A percentile compares a stretch with the other conserved stretches of the same genome.
phyloP scores from a whole-genome alignment of 2,329 filamentous ascomycete genomes.

The Hymenoscyphus albidus region DNA sequence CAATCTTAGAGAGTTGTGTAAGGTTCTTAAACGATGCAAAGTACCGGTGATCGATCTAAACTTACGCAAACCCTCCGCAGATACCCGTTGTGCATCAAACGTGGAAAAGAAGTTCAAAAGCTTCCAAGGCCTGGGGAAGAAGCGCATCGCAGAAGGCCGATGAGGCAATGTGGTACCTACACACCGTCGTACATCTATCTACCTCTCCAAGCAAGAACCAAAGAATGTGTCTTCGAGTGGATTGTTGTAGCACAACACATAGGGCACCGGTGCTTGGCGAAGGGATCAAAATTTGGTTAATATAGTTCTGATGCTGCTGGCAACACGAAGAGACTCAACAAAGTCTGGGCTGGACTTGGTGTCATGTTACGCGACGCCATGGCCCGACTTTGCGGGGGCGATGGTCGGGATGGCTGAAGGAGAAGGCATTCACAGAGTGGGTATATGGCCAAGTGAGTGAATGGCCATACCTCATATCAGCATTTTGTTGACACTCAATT shows the following conservation, averaged over 20 bases:
- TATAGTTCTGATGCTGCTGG: neutral
- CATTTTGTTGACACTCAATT: neutral
- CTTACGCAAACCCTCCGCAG: neutral
- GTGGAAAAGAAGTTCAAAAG: neutral
- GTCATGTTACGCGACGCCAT: neutral
- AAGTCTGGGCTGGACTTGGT: neutral
- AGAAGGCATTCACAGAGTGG: neutral
- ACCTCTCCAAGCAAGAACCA: neutral
- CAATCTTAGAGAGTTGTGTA: neutral
- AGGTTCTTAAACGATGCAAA: constrained; percentile 1
- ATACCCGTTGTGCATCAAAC: neutral
- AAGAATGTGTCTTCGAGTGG: neutral
- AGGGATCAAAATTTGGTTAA: neutral
- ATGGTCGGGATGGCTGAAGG: neutral
- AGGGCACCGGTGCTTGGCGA: neutral
- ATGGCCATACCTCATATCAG: neutral
- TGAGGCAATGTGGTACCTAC: neutral
- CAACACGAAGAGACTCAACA: neutral
- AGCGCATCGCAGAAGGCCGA: neutral
- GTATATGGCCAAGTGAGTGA: neutral
- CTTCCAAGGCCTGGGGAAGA: neutral
- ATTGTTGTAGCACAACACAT: neutral
- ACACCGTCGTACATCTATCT: neutral
- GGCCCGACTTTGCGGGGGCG: neutral
- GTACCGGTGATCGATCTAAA: neutral